A percentile compares a stretch with the other conserved stretches of the same genome.
phyloP scores from a whole-genome alignment of 805 yeast species.

The Barnettozyma siamensis region DNA sequence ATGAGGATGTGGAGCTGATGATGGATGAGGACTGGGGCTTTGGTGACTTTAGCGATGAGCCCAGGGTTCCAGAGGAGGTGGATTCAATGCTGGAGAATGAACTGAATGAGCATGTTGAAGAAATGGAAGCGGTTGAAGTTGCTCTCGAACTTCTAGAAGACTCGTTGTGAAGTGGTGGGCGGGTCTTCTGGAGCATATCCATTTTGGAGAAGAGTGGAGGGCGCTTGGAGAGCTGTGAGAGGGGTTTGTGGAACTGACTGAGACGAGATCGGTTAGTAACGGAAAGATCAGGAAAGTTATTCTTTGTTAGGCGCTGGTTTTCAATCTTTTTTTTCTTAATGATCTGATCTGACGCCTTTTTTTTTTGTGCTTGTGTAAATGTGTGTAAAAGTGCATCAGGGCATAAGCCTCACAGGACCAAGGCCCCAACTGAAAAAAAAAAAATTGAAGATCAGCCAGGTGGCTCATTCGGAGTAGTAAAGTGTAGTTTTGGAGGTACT shows the following conservation, averaged over 20 bases:
- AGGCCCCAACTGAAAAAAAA: too few species aligned
- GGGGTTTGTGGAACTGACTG: constrained; percentile 1
- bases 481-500: constrained; percentile 5
- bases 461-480: too few species aligned
- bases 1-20: neutral
- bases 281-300: neutral
- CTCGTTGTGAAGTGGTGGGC: constrained; percentile 8
- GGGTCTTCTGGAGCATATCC: constrained; percentile 8
- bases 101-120: constrained; percentile 19
- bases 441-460: too few species aligned
- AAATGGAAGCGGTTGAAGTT: constrained; percentile 20
- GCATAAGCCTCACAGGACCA: too few species aligned
- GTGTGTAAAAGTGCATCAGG: too few species aligned
- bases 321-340: neutral
- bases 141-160: constrained; percentile 15
- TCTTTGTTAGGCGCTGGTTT: neutral
- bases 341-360: neutral
- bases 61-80: neutral
- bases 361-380: neutral
- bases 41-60: neutral
- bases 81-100: constrained; percentile 22
- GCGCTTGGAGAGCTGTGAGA: constrained; percentile 1
- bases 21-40: neutral
- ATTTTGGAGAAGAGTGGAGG: constrained; percentile 3
- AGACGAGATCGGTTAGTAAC: neutral